Evolutionary conservation across 805 yeast genomes (phyloP).

Genomic region (Metschnikowia dekortorum): DNA sequence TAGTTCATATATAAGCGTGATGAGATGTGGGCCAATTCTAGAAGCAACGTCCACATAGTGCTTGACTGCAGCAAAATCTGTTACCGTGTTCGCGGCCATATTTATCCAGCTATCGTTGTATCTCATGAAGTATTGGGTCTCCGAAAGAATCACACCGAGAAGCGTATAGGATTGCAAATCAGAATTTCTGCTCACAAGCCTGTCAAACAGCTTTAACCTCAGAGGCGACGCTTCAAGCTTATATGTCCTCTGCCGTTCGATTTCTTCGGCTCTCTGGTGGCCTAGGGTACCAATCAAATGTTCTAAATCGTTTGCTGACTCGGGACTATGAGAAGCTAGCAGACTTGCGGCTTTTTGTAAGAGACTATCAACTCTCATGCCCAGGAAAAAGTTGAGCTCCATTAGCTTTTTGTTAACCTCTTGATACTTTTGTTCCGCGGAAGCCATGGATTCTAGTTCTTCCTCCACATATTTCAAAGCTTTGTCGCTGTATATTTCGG

Average conservation of each 20-base stretch:
- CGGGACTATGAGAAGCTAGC: slow-evolving; percentile 17
- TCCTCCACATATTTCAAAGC: slow-evolving; percentile 17
- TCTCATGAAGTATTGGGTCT: slow-evolving; percentile 21
- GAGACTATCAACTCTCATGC: slow-evolving; percentile 30
- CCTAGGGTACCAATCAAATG: slow-evolving; percentile 19
- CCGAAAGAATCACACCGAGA: slow-evolving; percentile 30
- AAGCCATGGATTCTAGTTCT: slow-evolving; percentile 18
- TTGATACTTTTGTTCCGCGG: slow-evolving; percentile 17
- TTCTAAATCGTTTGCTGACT: slow-evolving; percentile 19
- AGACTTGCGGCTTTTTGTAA: slow-evolving; percentile 21
- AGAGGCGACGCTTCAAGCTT: slow-evolving; percentile 12
- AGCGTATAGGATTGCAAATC: slow-evolving; percentile 22
- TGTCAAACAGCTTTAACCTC: slow-evolving; percentile 7
- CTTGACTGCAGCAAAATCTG: slow-evolving; percentile 12
- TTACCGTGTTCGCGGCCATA: slow-evolving; percentile 12
- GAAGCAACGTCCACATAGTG: slow-evolving; percentile 5
- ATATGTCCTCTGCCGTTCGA: slow-evolving; percentile 19
- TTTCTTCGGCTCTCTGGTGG: slow-evolving; percentile 18
- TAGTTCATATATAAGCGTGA: slow-evolving; percentile 14
- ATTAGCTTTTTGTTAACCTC: slow-evolving; percentile 24
- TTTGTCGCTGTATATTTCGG: slow-evolving; percentile 29
- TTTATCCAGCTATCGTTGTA: slow-evolving; percentile 10
- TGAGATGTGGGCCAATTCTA: slow-evolving; percentile 8
- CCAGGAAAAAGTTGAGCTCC: slow-evolving; percentile 35
- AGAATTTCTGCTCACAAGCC: slow-evolving; percentile 6